Evolutionary conservation across 495 filamentous ascomycete species (phyloP).

Genomic region (Penicillium diatomitis): DNA sequence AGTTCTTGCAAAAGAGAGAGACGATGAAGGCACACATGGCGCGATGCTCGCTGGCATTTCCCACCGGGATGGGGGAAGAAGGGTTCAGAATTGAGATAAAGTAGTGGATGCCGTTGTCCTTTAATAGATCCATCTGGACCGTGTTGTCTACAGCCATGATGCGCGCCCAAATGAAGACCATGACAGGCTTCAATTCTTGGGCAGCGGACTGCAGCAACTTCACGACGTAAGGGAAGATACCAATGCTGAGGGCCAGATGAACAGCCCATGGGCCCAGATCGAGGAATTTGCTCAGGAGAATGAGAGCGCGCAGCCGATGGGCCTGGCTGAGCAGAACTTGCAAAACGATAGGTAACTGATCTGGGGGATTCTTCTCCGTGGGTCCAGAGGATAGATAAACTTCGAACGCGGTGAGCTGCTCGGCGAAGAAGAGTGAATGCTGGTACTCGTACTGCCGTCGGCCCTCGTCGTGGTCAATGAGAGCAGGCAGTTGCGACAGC

Average conservation of each 20-base stretch:
- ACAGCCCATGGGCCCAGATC: constrained; percentile 97
- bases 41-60: constrained; percentile 83
- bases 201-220: constrained; percentile 94
- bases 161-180: constrained; percentile 99
- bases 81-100: constrained; percentile 88
- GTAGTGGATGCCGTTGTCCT: constrained; percentile 94
- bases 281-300: constrained; percentile 86
- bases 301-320: constrained; percentile 84
- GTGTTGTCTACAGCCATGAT: constrained; percentile 92
- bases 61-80: constrained; percentile 67
- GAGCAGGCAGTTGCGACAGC: constrained; percentile 72
- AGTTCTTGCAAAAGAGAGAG: constrained; percentile 91
- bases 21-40: constrained; percentile 99
- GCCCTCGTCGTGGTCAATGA: constrained; percentile 68
- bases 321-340: constrained; percentile 95
- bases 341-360: constrained; percentile 91
- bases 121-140: constrained; percentile 85
- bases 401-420: constrained; percentile 95
- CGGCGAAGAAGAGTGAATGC: constrained; percentile 92
- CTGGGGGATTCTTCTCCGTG: constrained; percentile 72
- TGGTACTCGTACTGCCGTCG: constrained; percentile 79
- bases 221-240: constrained; percentile 96
- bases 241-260: constrained; percentile 89
- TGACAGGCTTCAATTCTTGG: constrained; percentile 89
- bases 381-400: constrained; percentile 89